A percentile compares a stretch with the other conserved stretches of the same genome.
phyloP scores from a whole-genome alignment of 257 asterid species.

The Gardenia jasminoides region DNA sequence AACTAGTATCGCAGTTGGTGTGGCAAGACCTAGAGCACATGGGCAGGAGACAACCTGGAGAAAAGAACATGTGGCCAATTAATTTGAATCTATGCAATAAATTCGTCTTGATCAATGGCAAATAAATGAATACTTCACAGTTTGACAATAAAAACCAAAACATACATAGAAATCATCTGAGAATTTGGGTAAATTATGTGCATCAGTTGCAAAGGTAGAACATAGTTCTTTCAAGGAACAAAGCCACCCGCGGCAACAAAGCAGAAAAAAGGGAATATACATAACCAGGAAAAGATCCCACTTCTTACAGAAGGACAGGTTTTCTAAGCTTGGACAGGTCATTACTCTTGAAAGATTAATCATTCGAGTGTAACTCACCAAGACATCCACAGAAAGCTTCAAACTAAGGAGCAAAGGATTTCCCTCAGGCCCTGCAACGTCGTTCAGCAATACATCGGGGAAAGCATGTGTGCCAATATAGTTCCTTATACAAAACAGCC shows the following conservation, averaged over 20 bases:
- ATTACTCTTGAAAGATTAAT: conserved; percentile 16
- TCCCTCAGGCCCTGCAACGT: conserved; percentile 98
- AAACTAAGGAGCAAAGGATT: conserved; percentile 83
- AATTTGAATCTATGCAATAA: neutral
- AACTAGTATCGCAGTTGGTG: conserved; percentile 95
- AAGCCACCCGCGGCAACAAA: neutral
- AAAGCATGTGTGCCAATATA: conserved; percentile 68
- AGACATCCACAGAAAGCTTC: conserved; percentile 96
- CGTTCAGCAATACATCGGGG: conserved; percentile 92
- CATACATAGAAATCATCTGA: neutral
- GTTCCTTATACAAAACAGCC: conserved; percentile 49
- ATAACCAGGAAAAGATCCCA: neutral
- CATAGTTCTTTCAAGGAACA: neutral
- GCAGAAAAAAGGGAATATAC: neutral
- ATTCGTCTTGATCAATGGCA: neutral
- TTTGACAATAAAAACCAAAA: neutral
- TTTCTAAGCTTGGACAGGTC: conserved; percentile 2
- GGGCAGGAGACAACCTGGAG: conserved; percentile 96
- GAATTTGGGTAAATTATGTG: neutral
- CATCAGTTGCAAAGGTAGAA: neutral
- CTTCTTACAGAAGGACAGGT: conserved; percentile 7
- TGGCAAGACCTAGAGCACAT: conserved; percentile 98
- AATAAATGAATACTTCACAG: neutral
- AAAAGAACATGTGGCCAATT: conserved; percentile 15
- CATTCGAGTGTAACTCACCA: conserved; percentile 57